phyloP scores from a whole-genome alignment of 2,329 filamentous ascomycete genomes.

The Lecanosticta acicola region DNA sequence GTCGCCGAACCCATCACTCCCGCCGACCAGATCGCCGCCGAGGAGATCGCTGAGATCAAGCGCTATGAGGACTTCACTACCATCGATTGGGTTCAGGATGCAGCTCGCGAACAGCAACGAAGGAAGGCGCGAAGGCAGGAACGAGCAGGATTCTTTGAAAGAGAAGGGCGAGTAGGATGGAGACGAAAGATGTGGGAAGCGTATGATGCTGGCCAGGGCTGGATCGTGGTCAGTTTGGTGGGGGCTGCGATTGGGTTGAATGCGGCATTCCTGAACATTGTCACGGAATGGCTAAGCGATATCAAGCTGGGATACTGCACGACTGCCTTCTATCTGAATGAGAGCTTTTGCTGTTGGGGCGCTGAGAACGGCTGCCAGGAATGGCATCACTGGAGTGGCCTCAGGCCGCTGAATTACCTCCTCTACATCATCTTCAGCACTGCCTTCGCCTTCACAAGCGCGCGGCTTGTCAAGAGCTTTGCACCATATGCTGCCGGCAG shows the following conservation, averaged over 20 bases:
- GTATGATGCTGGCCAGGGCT: conserved; percentile 94
- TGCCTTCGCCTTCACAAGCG: conserved; percentile 74
- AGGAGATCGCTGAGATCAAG: conserved; percentile 97
- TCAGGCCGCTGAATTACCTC: conserved; percentile 74
- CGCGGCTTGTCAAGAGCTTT: conserved; percentile 80
- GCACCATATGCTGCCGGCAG: conserved; percentile 94
- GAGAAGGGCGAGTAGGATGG: conserved; percentile 67
- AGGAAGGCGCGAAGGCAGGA: conserved; percentile 70
- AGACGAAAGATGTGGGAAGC: conserved; percentile 73
- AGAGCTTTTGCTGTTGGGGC: conserved; percentile 97
- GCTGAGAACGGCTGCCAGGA: conserved; percentile 81
- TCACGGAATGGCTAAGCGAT: conserved; percentile 94
- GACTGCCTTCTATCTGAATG: conserved; percentile 93
- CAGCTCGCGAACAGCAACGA: conserved; percentile 78
- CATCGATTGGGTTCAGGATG: conserved; percentile 98
- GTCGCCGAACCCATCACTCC: conserved; percentile 47
- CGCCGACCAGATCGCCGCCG: conserved; percentile 69
- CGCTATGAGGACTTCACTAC: conserved; percentile 98
- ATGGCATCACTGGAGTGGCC: conserved; percentile 83
- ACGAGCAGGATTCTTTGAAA: conserved; percentile 65
- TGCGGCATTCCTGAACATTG: conserved; percentile 86
- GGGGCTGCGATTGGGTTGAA: conserved; percentile 89
- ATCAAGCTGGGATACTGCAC: conserved; percentile 94
- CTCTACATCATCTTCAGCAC: conserved; percentile 77
- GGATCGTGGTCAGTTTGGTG: conserved; percentile 94